Base-by-base conservation (phyloP, 331 rosid species). In the Malus hybrid region DNA sequence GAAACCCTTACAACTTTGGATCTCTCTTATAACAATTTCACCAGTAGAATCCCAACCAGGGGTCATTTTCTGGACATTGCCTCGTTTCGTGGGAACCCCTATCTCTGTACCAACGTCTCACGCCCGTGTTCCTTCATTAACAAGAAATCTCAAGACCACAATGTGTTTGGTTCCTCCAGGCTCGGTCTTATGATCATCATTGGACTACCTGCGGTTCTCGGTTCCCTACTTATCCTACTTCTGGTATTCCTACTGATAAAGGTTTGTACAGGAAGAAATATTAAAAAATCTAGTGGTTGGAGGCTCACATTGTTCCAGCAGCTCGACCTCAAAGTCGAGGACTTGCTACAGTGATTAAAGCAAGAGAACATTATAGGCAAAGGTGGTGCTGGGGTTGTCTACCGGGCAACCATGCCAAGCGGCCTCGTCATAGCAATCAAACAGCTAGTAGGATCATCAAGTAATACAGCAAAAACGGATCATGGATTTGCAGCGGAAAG, bases 401-500 rank as follows among this genome's bases (percentile, higher is more conserved):
- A 88, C 80, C 84, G 95, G 3, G 96, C 91, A 57, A 75, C 91
- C 6, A 88, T 90, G 88, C 72, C 84, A 0, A 87, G 86, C 75
- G 89, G 88, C 7, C 63, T 50, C 1, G 10, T 0, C 42, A 34
- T 52, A 3, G 57, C 57, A 52, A 52, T 52, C 57, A 52, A 52
- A 52, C 57, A 52, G 57, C 57, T 52, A 14, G 57, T 52, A 14
- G 57, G 57, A 16, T 52, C 57, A 52, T 34, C 42, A 34, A 52
- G 57, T 16, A 52, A 88, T 82, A 0, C 86, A 92, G 93, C 88
- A 0, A 63, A 84, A 33, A 84, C 67, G 46, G 93, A 93, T 69
- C 89, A 88, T 22, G 98, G 98, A 0, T 93, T 93, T 82, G 85
- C 81, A 3, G 98, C 98, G 1, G 98, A 93, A 77, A 88, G 91